Evolutionary conservation across 2,329 filamentous ascomycete species (phyloP), one percentile per base, ranked within the genome.

Genomic region (Dryadomyces quercus-mongolicae): DNA sequence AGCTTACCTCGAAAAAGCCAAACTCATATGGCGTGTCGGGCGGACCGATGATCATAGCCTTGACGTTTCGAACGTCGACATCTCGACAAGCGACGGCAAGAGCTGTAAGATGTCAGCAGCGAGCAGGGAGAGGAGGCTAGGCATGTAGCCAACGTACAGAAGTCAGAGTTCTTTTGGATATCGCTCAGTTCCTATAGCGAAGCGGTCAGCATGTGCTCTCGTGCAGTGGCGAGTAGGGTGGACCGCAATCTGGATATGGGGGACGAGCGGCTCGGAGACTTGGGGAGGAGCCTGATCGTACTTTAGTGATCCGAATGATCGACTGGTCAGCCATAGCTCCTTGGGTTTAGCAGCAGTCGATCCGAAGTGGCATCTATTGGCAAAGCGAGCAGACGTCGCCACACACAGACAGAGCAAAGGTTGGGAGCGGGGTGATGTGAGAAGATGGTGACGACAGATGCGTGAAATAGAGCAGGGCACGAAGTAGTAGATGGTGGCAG

Each of bases 21-120:
- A 94, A 96, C 68, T 96, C 91, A 68, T 98, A 98, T 0, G 92
- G 91, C 0, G 91, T 95, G 62, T 93, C 91, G 60, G 92, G 89
- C 22, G 93, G 92, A 0, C 93, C 93, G 60, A 97, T 82, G 63
- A 97, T 92, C 59, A 97, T 70, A 50, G 91, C 89, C 65, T 83
- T 86, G 51, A 97, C 85, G 66, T 88, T 86, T 54, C 91, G 86
- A 57, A 97, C 88, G 68, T 98, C 90, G 61, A 83, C 78, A 69
- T 97, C 93, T 52, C 86, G 79, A 66, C 87, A 95, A 55, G 88
- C 86, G 50, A 96, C 90, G 12, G 88, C 88, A 59, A 97, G 79
- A 34, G 91, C 88, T 91, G 58, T 51, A 20, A 16, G 15, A 2
- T 18, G 40, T 54, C 38, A 42, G 52, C 13, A 5, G 10, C 25